Evolutionary conservation across 768 basidiomycete genomes (phyloP).

Genomic region (Suillus spraguei): DNA sequence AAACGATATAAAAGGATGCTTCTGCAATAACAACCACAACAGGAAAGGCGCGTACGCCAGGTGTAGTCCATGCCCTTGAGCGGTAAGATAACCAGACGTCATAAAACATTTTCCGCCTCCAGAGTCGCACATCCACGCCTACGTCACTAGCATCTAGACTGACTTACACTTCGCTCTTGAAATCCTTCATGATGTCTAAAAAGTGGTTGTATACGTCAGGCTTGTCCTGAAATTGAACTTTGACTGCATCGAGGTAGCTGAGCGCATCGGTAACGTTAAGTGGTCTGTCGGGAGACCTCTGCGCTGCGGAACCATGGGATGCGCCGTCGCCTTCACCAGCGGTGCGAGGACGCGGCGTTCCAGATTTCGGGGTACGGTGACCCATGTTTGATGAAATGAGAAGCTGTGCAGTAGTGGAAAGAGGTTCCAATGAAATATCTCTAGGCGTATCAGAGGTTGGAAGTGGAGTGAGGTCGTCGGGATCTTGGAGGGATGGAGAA

Average conservation of each 20-base stretch:
- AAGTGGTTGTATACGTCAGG: slow-evolving; percentile 96
- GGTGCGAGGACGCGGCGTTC: slow-evolving; percentile 44
- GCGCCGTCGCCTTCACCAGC: slow-evolving; percentile 25
- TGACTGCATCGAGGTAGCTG: slow-evolving; percentile 93
- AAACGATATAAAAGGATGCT: slow-evolving; percentile 14
- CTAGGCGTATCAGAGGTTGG: neutral
- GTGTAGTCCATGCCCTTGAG: slow-evolving; percentile 3
- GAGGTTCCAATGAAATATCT: slow-evolving; percentile 5
- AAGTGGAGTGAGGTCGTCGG: slow-evolving; percentile 9
- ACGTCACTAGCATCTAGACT: neutral
- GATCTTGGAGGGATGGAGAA: slow-evolving; percentile 5
- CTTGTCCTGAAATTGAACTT: slow-evolving; percentile 84
- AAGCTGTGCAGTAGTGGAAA: slow-evolving; percentile 3
- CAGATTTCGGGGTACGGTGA: slow-evolving; percentile 32
- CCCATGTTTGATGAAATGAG: slow-evolving; percentile 13
- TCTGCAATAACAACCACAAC: neutral
- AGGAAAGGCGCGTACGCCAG: slow-evolving; percentile 3
- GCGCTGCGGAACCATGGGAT: slow-evolving; percentile 25
- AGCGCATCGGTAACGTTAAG: slow-evolving; percentile 93
- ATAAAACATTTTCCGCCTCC: slow-evolving; percentile 4
- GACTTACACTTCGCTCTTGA: slow-evolving; percentile 91
- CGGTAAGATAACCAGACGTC: slow-evolving; percentile 8
- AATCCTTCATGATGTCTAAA: slow-evolving; percentile 98
- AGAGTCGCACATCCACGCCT: neutral
- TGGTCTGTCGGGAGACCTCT: slow-evolving; percentile 54